Evolutionary conservation across 2,329 filamentous ascomycete species (phyloP).

Genomic region (Xylaria sp.): DNA sequence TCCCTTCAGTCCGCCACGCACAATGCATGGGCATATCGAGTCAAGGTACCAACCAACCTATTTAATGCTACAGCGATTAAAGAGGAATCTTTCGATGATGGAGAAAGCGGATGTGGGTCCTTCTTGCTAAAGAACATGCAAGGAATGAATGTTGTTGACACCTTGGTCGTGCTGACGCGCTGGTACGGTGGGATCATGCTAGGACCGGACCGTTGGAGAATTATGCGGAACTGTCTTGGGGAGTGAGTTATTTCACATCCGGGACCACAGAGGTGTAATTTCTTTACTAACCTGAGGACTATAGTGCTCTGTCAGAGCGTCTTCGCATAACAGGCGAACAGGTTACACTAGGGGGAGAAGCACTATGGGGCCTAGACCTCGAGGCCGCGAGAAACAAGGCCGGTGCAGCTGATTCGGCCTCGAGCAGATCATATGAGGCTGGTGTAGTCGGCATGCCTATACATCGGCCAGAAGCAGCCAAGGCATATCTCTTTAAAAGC

Average conservation of each 20-base stretch:
- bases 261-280: no score
- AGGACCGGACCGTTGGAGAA: constrained; percentile 70
- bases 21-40: constrained; percentile 67
- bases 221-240: constrained; percentile 68
- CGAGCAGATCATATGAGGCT: constrained; percentile 48
- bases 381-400: constrained; percentile 60
- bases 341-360: constrained; percentile 60
- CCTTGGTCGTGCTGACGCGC: constrained; percentile 67
- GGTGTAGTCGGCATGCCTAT: constrained; percentile 71
- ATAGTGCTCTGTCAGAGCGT: constrained; percentile 61
- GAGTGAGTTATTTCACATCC: constrained; percentile 47
- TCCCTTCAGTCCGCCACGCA: constrained; percentile 66
- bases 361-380: constrained; percentile 70
- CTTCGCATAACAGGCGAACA: constrained; percentile 57
- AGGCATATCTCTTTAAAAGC: constrained; percentile 66
- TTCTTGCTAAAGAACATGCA: constrained; percentile 66
- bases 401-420: constrained; percentile 44
- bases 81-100: constrained; percentile 68
- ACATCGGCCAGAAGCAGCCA: constrained; percentile 77
- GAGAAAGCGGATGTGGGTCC: constrained; percentile 68
- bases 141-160: constrained; percentile 62
- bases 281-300: constrained; percentile 15
- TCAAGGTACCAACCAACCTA: constrained; percentile 50
- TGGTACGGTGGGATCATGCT: constrained; percentile 73
- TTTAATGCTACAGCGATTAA: constrained; percentile 53